Evolutionary conservation across 2,329 filamentous ascomycete genomes (phyloP), one percentile per base, ranked within the genome.

Genomic region (Tothia fuscella): DNA sequence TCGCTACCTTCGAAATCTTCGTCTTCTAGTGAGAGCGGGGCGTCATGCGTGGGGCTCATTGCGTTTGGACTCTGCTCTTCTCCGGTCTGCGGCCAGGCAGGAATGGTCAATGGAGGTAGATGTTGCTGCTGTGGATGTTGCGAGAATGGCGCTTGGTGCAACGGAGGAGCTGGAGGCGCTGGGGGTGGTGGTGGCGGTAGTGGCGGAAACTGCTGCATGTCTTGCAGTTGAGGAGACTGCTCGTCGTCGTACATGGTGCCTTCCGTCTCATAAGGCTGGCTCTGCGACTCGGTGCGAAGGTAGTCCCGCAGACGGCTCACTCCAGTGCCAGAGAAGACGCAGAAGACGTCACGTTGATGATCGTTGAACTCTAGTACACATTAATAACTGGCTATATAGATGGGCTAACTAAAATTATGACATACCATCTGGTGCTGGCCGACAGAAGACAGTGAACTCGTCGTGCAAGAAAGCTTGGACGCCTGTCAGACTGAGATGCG

Each of bases 311-410:
- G 74, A 30, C 76, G 74, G 31, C 68, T 67, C 2, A 98, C 89
- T 42, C 88, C 88, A 20, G 76, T 72, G 5, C 91, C 89, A 2
- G 88, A 95, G 60, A 98, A 98, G 41, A 98, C 91, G 56, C 91
- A 98, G 58, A 98, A 98, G 6, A 96, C 86, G 40, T 89, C 81
- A 48, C 91, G 78, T 59, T 98, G 91, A 56, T 95, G 87, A 35
- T 89, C 82, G 14, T 88, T 96, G 58, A 98, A 98, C 61, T 96
- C 91, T 78, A 43, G n/a, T 6, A 12, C n/a, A n/a, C n/a, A n/a
- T n/a, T n/a, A n/a, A n/a, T n/a, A n/a, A n/a, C n/a, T n/a, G 12
- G 20, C 13, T 43, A 10, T 5, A 9, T 17, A 46, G 64, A 42
- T 64, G 56, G 38, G 43, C 30, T 16, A 39, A 37, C 17, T 37